Evolutionary conservation across 2,329 filamentous ascomycete species (phyloP).

Genomic region (Aspergillus costaricaensis): DNA sequence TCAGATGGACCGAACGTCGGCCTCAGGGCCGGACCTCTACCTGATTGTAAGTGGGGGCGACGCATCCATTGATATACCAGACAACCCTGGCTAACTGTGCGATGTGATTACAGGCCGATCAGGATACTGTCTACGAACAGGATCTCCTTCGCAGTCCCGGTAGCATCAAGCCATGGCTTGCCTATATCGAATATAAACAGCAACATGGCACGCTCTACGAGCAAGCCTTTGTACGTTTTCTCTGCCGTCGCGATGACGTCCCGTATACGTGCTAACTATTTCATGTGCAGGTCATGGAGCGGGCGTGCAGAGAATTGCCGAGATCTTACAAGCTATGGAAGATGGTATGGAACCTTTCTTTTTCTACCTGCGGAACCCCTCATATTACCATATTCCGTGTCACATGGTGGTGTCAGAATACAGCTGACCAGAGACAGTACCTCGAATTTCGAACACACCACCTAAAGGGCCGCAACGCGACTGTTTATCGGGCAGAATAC

Average conservation of each 20-base stretch:
- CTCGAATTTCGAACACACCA: slow-evolving; percentile 81
- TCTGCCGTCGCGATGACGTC: neutral
- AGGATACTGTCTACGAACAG: slow-evolving; percentile 95
- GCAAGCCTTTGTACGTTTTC: slow-evolving; percentile 67
- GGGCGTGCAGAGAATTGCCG: slow-evolving; percentile 84
- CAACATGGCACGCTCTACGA: slow-evolving; percentile 83
- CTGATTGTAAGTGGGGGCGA: slow-evolving; percentile 43
- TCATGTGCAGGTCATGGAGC: slow-evolving; percentile 68
- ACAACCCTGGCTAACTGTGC: slow-evolving; percentile 36
- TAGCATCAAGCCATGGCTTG: slow-evolving; percentile 90
- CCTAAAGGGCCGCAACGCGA: slow-evolving; percentile 78
- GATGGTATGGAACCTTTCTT: slow-evolving; percentile 59
- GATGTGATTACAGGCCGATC: slow-evolving; percentile 64
- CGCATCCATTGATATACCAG: slow-evolving; percentile 5
- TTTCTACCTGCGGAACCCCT: slow-evolving; percentile 8
- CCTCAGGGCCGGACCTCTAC: slow-evolving; percentile 47
- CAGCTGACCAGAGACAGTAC: slow-evolving; percentile 59
- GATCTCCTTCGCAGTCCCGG: slow-evolving; percentile 84
- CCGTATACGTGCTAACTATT: slow-evolving; percentile 11
- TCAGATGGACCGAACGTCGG: slow-evolving; percentile 45
- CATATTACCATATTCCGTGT: slow-evolving; percentile 20
- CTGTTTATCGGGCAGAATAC: slow-evolving; percentile 76
- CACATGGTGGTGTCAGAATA: slow-evolving; percentile 4
- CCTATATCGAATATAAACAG: slow-evolving; percentile 88
- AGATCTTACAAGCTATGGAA: slow-evolving; percentile 99